A percentile compares a stretch with the other conserved stretches of the same genome.
Evolutionary conservation across 768 basidiomycete genomes (phyloP).

Genomic region (Lactarius evosmus): DNA sequence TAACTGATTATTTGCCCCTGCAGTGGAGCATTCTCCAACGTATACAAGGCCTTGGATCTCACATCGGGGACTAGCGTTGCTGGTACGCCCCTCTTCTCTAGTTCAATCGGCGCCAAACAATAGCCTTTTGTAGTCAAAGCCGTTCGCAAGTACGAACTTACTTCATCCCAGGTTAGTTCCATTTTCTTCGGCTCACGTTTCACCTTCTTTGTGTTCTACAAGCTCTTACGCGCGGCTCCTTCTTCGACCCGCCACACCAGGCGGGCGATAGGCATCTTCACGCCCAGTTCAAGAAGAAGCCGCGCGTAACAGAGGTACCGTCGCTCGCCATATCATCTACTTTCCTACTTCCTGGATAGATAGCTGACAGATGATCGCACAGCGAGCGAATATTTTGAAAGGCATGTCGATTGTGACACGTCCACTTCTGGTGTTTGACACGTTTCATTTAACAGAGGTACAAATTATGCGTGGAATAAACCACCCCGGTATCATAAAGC

Average conservation of each 20-base stretch:
- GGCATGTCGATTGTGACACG: slow-evolving; percentile 41
- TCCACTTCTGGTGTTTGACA: background rate
- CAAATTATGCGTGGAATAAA: slow-evolving; percentile 97
- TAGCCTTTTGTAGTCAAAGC: slow-evolving; percentile 66
- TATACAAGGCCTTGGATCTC: slow-evolving; percentile 87
- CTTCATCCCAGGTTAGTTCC: slow-evolving; percentile 80
- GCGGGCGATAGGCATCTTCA: slow-evolving; percentile 92
- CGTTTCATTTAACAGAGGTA: slow-evolving; percentile 61
- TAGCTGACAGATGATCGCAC: slow-evolving; percentile 31
- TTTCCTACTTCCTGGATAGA: slow-evolving; percentile 23
- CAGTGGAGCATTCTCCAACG: slow-evolving; percentile 97
- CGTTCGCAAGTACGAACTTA: slow-evolving; percentile 90
- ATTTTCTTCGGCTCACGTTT: slow-evolving; percentile 33
- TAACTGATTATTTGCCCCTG: slow-evolving; percentile 29
- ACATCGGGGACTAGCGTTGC: slow-evolving; percentile 76
- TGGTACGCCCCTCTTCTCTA: slow-evolving; percentile 45
- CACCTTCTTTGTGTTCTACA: slow-evolving; percentile 26
- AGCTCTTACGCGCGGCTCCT: slow-evolving; percentile 30
- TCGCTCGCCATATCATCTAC: slow-evolving; percentile 28
- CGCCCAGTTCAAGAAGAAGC: slow-evolving; percentile 92
- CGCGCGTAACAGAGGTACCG: slow-evolving; percentile 96
- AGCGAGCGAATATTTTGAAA: slow-evolving; percentile 98
- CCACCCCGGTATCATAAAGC: slow-evolving; percentile 90
- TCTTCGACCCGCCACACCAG: slow-evolving; percentile 42
- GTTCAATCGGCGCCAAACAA: slow-evolving; percentile 24